Percentiles rank a stretch among this genome's conserved stretches.
Evolutionary conservation across 495 filamentous ascomycete genomes (phyloP).

Genomic region (Trichoderma asperelloides): DNA sequence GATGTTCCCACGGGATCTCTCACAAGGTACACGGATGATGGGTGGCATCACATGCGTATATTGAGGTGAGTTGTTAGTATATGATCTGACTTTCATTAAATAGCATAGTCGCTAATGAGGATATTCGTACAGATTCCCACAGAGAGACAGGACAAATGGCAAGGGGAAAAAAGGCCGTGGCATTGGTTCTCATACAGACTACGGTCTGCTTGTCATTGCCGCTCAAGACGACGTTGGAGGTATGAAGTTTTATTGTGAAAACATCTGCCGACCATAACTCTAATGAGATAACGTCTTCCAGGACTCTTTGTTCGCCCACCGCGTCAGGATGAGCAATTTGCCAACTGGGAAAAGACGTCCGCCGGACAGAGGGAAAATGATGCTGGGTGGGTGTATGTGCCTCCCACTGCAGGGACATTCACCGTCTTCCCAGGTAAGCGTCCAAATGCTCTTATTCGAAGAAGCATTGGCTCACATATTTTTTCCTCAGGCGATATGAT

Average conservation of each 20-base stretch:
- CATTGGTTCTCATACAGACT: constrained; percentile 40
- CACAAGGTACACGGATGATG: constrained; percentile 29
- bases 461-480: background rate
- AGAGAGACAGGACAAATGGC: constrained; percentile 30
- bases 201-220: constrained; percentile 36
- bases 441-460: background rate
- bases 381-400: constrained; percentile 34
- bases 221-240: constrained; percentile 37
- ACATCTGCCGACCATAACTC: background rate
- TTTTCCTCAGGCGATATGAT: constrained; percentile 34
- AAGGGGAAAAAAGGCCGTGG: constrained; percentile 36
- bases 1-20: constrained; percentile 21
- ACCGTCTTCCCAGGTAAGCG: constrained; percentile 36
- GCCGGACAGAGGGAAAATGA: constrained; percentile 34
- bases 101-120: background rate
- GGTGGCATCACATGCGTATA: constrained; percentile 39
- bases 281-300: background rate
- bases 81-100: background rate
- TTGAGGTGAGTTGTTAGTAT: constrained; percentile 22
- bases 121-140: constrained; percentile 24
- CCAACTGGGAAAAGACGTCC: constrained; percentile 36
- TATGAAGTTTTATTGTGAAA: constrained; percentile 12
- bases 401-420: constrained; percentile 27
- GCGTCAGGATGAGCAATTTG: constrained; percentile 24
- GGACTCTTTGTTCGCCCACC: constrained; percentile 35